Evolutionary conservation across 2,329 filamentous ascomycete genomes (phyloP), one percentile per base, ranked within the genome.

Genomic region (Curvularia sp.): DNA sequence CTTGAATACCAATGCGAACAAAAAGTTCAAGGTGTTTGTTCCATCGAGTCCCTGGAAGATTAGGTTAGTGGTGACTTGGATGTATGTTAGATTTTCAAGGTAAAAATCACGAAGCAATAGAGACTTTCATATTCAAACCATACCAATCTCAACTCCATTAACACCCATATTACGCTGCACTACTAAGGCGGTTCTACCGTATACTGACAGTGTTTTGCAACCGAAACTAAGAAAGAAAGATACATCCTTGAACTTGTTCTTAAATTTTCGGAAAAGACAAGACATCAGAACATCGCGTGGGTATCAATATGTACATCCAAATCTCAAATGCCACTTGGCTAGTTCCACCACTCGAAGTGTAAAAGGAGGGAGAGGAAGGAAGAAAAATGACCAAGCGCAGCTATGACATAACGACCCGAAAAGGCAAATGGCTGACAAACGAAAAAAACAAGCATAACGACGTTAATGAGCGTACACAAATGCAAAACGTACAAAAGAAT

Each of bases 231-330:
- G 5, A 31, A 31, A 31, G 15, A 20, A 18, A 47, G 26, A 30
- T 20, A 31, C 26, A 22, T 20, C 10, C n/a, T 31, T 33, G 10
- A 48, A 20, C 5, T 9, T 18, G 12, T 30, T 8, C 24, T 30
- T 9, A 8, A 30, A 9, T 12, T 22, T n/a, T 6, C n/a, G 1
- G 9, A 7, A 4, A 48, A 22, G 22, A 4, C 7, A 22, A 15
- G 2, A 7, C 4, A 48, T 48, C 18, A 12, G 28, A 13, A 44
- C 7, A n/a, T 44, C 8, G 18, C n/a, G 18, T 33, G 44, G 44
- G 44, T 48, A 48, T 48, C 44, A 48, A 48, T 48, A 48, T 48
- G 18, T 48, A 48, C 44, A 48, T 33, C n/a, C 18, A 22, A 48
- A 33, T 48, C 18, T 47, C 28, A n/a, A 20, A 33, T 10, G 44